A percentile compares a stretch with the other conserved stretches of the same genome.
phyloP scores from a whole-genome alignment of 768 basidiomycete species.

The Mrakia gelida region DNA sequence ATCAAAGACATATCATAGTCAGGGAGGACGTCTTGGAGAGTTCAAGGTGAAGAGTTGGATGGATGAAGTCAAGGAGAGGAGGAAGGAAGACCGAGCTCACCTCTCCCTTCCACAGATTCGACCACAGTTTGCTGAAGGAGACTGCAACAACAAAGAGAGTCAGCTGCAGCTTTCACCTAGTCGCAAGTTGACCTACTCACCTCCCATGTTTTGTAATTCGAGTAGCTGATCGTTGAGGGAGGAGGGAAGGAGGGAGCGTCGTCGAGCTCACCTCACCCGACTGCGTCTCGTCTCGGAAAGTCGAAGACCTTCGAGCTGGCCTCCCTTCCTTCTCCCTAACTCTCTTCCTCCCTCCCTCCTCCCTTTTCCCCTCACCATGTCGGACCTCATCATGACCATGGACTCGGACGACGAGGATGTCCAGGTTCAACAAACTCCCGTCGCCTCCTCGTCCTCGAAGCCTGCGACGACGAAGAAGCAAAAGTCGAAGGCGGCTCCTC shows the following conservation, averaged over 20 bases:
- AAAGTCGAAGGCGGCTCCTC: constrained; percentile 32
- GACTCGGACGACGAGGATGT: constrained; percentile 69
- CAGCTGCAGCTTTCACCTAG: not conserved
- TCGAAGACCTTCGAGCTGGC: not conserved
- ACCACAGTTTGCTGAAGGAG: not conserved
- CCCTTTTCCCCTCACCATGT: constrained; percentile 6
- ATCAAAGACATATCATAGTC: not conserved
- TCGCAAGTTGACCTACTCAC: not conserved
- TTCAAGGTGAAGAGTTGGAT: not conserved
- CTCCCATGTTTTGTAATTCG: not conserved
- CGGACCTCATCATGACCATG: constrained; percentile 75
- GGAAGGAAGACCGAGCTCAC: not conserved
- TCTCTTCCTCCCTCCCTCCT: not conserved
- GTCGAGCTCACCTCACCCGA: not conserved
- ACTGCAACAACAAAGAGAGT: not conserved
- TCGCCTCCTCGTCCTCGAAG: constrained; percentile 33
- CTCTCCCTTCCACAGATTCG: not conserved
- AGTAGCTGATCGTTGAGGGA: no score
- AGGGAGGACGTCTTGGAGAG: not conserved
- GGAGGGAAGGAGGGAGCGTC: not conserved
- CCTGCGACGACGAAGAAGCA: constrained; percentile 32
- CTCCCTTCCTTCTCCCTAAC: not conserved
- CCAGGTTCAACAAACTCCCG: constrained; percentile 28
- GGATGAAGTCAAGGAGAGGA: not conserved
- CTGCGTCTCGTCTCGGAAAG: not conserved